These are phyloP conservation scores for Linderniella brevidens DNA, from an alignment of 257 asterid species.

Conservation along the genomic window DNA sequence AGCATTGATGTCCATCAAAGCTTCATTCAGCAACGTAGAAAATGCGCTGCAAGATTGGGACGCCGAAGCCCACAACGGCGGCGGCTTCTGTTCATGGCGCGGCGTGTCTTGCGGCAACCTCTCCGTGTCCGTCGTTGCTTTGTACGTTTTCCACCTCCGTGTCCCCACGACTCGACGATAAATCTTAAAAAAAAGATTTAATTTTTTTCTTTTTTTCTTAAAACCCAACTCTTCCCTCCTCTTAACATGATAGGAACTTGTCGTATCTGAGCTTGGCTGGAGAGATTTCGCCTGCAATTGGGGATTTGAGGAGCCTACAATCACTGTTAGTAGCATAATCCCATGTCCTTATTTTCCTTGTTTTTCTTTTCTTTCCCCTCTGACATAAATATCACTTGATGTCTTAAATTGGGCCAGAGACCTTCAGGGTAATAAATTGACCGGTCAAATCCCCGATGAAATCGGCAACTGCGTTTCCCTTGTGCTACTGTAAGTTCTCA, in stretches of 20 bases:
- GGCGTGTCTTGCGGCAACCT: conserved; percentile 75
- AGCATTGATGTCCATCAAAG: conserved; percentile 67
- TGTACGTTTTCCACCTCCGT: conserved; percentile 27
- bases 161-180: not conserved
- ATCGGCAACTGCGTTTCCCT: conserved; percentile 66
- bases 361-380: not conserved
- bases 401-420: conserved; percentile 32
- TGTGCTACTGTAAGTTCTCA: conserved; percentile 30
- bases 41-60: conserved; percentile 83
- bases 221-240: not conserved
- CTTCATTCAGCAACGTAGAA: conserved; percentile 73
- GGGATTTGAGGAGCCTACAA: conserved; percentile 54
- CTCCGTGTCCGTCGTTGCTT: conserved; percentile 58
- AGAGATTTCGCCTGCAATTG: conserved; percentile 77
- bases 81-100: conserved; percentile 83
- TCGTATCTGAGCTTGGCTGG: conserved; percentile 84
- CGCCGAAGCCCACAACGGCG: conserved; percentile 48
- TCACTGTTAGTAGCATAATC: conserved; percentile 37
- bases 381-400: too few species aligned
- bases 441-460: conserved; percentile 93
- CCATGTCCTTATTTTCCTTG: not conserved
- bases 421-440: conserved; percentile 73
- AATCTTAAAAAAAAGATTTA: not conserved
- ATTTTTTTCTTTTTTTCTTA: not conserved
- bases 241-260: conserved; percentile 36